Evolutionary conservation across 2,329 filamentous ascomycete genomes (phyloP), one percentile per base, ranked within the genome.

Genomic region (Arthroderma sp.): DNA sequence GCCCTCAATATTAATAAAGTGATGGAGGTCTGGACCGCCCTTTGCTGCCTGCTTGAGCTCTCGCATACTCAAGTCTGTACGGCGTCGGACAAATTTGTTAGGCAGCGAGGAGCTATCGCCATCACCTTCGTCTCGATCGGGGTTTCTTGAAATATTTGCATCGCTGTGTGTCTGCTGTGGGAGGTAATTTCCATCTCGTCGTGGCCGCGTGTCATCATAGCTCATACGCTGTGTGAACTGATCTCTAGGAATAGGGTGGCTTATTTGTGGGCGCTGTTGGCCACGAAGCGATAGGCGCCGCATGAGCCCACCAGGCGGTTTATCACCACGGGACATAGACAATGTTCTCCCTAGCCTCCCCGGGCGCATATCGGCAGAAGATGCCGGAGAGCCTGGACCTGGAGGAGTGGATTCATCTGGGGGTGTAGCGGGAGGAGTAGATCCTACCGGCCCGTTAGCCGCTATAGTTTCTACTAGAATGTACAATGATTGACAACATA

Each of bases 1-100:
- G 31, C 86, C 86, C 67, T 93, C 82, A 0, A 96, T 77, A 66
- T 95, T 83, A 59, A 97, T 76, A 57, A 76, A 74, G 53, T 72
- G 81, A 8, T 81, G 78, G 44, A 77, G 76, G 17, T 78, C 76
- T 51, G 73, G 69, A n/a, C 67, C 71, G 75, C 65, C 70, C 78
- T 73, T 85, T 76, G 70, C 78, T 68, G 64, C 74, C 61, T 79
- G 78, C 64, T 77, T 79, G 63, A 79, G 74, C 63, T 85, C 78
- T 66, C 84, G 87, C 1, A 75, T 71, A 23, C 81, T 83, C 41
- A 88, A 70, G 13, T 82, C 84, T 0, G 87, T 90, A 1, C 86
- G 85, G 4, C 83, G 84, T 43, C 86, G 83, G 63, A 83, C 81
- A 70, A 89, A 87, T 4, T 65, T 66, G 0, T 69, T 69, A 1